Conservation (phyloP, 1,139 yeast species). For the Arxiozyma bovina region DNA sequence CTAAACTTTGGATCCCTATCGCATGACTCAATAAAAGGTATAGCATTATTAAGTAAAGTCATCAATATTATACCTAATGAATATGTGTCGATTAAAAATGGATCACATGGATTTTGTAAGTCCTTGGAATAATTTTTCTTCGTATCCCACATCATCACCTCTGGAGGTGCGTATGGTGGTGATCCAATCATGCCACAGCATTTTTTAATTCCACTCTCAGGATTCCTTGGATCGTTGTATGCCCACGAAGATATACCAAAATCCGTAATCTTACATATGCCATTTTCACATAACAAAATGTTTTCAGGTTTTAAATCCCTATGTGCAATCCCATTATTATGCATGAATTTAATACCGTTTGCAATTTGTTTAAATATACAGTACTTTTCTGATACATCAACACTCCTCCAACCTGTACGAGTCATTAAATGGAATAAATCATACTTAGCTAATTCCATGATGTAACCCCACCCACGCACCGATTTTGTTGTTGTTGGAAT, state of each 20-base stretch:
- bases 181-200: constrained; percentile 54
- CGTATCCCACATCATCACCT: constrained; percentile 46
- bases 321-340: constrained; percentile 73
- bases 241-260: constrained; percentile 67
- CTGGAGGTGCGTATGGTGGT: constrained; percentile 75
- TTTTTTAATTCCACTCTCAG: constrained; percentile 38
- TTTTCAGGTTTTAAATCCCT: constrained; percentile 94
- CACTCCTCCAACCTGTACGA: constrained; percentile 39
- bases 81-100: constrained; percentile 64
- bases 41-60: constrained; percentile 47
- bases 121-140: constrained; percentile 22
- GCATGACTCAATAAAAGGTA: constrained; percentile 51
- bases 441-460: constrained; percentile 57
- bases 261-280: constrained; percentile 63
- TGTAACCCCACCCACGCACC: constrained; percentile 69
- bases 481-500: constrained; percentile 41
- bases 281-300: constrained; percentile 49
- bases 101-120: constrained; percentile 43
- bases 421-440: constrained; percentile 59
- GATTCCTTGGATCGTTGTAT: constrained; percentile 47
- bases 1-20: constrained; percentile 45
- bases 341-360: constrained; percentile 60
- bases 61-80: constrained; percentile 58
- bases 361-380: constrained; percentile 42
- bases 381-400: constrained; percentile 44